These are phyloP conservation scores for Hibiscus mutabilis DNA, from an alignment of 345 rosid species.

Conservation along the genomic window DNA sequence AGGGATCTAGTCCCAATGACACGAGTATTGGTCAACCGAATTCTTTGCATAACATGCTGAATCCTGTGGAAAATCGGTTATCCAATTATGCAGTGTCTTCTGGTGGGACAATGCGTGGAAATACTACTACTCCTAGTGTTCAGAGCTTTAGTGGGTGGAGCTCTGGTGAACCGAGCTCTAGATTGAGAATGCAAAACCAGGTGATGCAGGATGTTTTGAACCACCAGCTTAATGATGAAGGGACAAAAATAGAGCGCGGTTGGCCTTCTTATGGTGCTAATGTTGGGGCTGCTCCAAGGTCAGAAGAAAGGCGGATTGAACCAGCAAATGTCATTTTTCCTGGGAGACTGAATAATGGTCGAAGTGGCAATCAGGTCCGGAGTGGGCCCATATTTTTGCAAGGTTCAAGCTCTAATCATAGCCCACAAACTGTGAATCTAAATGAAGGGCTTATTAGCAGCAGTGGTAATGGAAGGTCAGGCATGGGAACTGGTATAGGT, in stretches of 20 bases:
- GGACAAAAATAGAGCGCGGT: not conserved
- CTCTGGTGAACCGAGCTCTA: constrained; percentile 1
- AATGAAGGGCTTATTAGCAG: not conserved
- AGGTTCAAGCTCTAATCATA: not conserved
- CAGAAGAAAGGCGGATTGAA: not conserved
- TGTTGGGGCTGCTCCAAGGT: not conserved
- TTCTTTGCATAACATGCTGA: not conserved
- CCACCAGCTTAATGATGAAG: not conserved
- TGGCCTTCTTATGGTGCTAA: not conserved
- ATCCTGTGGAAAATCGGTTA: not conserved
- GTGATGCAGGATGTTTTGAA: not conserved
- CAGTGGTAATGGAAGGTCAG: not conserved
- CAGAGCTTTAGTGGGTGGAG: not conserved
- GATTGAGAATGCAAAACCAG: not conserved
- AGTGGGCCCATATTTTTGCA: constrained; percentile 2
- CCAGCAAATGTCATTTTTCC: not conserved
- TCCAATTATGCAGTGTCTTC: not conserved
- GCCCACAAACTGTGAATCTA: not conserved
- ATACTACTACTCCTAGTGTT: not conserved
- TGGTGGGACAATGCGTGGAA: not conserved
- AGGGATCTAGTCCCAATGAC: not conserved
- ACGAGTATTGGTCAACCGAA: not conserved
- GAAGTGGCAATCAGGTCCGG: not conserved
- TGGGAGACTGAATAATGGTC: not conserved
- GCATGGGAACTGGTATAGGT: not conserved